phyloP scores from a whole-genome alignment of 2,329 filamentous ascomycete genomes.

The Aspergillus luchuensis region DNA sequence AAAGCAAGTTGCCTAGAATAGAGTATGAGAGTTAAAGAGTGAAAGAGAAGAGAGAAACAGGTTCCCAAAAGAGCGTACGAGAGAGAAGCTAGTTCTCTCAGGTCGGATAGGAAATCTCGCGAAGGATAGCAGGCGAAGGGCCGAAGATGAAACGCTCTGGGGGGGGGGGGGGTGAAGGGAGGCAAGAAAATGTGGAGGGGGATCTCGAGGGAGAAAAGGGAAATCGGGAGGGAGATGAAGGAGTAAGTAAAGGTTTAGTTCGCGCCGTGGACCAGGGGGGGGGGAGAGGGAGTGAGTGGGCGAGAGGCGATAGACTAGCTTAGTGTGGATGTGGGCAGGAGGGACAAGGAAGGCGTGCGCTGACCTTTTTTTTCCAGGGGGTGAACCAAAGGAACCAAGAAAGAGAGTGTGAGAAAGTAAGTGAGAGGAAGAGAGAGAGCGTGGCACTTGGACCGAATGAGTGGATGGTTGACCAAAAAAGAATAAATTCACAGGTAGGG shows the following conservation, averaged over 20 bases:
- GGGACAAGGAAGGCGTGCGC: slow-evolving; percentile 13
- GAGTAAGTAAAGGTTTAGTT: slow-evolving; percentile 10
- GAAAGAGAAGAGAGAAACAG: slow-evolving; percentile 23
- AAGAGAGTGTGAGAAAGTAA: background rate
- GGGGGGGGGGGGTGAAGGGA: slow-evolving; percentile 23
- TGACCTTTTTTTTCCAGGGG: background rate
- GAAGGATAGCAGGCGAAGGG: slow-evolving; percentile 27
- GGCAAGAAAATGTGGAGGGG: slow-evolving; percentile 25
- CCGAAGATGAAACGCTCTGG: slow-evolving; percentile 21
- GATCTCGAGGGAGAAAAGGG: slow-evolving; percentile 26
- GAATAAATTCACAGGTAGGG: background rate
- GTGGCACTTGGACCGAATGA: slow-evolving; percentile 9
- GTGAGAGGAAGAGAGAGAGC: background rate
- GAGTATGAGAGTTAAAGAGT: slow-evolving; percentile 26
- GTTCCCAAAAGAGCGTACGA: slow-evolving; percentile 44
- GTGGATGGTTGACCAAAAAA: slow-evolving; percentile 8
- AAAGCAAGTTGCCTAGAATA: slow-evolving; percentile 3
- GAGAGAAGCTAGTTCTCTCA: slow-evolving; percentile 42
- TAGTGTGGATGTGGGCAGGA: slow-evolving; percentile 12
- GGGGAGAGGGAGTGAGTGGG: slow-evolving; percentile 10
- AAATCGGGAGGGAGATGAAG: slow-evolving; percentile 26
- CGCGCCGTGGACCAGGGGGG: slow-evolving; percentile 11
- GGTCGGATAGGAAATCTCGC: slow-evolving; percentile 45
- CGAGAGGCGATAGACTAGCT: background rate
- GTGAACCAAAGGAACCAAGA: slow-evolving; percentile 2